phyloP scores from a whole-genome alignment of 441 rosid species.

The Erysimum cheiri region DNA sequence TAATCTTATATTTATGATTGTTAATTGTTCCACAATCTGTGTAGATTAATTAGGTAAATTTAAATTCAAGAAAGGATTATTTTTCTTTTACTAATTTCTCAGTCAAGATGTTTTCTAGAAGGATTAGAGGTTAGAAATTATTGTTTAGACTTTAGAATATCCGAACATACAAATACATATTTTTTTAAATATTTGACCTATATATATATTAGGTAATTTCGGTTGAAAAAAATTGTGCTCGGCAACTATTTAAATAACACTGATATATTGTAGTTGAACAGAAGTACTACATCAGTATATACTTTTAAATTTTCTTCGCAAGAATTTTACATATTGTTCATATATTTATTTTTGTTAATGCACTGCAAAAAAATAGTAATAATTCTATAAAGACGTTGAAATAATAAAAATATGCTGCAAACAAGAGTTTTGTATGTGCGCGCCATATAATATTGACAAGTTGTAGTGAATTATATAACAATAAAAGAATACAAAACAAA shows the following conservation, averaged over 20 bases:
- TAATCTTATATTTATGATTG: constrained; percentile 10
- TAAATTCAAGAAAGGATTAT: constrained; percentile 21
- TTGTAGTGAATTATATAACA: constrained; percentile 4
- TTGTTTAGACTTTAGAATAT: too few species aligned
- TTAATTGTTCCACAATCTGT: constrained; percentile 17
- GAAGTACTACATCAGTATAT: not conserved
- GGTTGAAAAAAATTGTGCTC: not conserved
- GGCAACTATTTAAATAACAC: not conserved
- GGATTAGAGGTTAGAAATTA: not conserved
- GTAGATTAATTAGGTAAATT: constrained; percentile 30
- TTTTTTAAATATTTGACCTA: too few species aligned
- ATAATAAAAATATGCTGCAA: not conserved
- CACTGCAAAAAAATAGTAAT: not conserved
- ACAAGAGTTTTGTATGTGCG: not conserved
- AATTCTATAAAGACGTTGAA: not conserved
- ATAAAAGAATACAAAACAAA: not conserved
- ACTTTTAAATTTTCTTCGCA: not conserved
- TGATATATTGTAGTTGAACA: not conserved
- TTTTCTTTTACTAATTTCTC: not conserved
- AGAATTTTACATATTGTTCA: not conserved
- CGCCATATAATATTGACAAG: constrained; percentile 18
- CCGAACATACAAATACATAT: not conserved
- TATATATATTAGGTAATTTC: not conserved
- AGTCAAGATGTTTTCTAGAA: constrained; percentile 30
- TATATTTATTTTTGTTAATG: not conserved